Base-by-base conservation (phyloP, 129 eudicot species). In the Lactuca saligna region DNA sequence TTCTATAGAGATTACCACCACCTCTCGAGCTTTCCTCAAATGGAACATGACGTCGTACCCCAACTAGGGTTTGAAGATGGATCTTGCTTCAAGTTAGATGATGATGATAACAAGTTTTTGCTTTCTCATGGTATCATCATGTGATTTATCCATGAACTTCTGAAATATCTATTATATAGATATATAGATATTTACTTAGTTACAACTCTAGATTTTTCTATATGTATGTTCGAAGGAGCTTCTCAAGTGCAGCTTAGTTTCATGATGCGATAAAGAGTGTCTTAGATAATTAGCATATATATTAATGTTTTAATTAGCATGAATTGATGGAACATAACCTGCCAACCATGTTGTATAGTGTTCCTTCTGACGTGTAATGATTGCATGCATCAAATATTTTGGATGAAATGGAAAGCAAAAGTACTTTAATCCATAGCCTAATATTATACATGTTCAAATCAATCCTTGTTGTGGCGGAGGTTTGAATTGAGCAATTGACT, bases 51-150 rank as follows among this genome's bases (percentile, higher is more conserved):
- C 10, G 46, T 74, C 39, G 49, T 66, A 66, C 73, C 71, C 16
- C 79, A 74, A 25, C 73, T 65, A 74, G 74, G 74, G 46, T 75
- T 75, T 58, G 32, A 50, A 61, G 67, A 66, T 11, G 69, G 64
- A 31, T 51, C 80, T 51, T 68, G 70, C 50, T 31, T 68, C 31
- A 75, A 75, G 53, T 55, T 66, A 35, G 68, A 75, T 34, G 68
- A 32, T 34, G 62, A 60, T 39, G 56, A 69, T 67, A 53, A 75
- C 64, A 60, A 51, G 74, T 62, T 48, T 59, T 75, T 59, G 42
- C 57, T 55, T 15, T 73, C 58, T 74, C 72, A 74, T 56, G 60
- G 35, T 56, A 65, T 56, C 64, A 73, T 48, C 77, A 72, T 51
- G 72, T 35, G 55, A 64, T 74, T 10, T 65, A 56, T 65, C 72